These are phyloP conservation scores for Aspergillus leporis DNA, from an alignment of 495 filamentous ascomycete genomes.

Conservation along the genomic window DNA sequence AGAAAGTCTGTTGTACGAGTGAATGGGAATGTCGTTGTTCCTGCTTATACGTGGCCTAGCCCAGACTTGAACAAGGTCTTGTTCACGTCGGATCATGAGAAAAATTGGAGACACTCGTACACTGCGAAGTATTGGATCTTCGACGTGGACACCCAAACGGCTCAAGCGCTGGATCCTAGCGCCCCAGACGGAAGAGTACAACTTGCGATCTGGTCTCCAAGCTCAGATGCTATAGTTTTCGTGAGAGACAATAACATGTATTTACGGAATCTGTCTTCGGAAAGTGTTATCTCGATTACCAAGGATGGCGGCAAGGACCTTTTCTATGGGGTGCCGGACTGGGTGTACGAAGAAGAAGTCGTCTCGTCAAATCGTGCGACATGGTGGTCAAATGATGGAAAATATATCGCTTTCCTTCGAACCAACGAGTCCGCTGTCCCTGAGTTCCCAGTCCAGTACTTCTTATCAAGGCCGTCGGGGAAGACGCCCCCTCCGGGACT, in stretches of 20 bases:
- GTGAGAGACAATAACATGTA: conserved; percentile 88
- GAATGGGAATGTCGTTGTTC: conserved; percentile 48
- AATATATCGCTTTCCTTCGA: conserved; percentile 83
- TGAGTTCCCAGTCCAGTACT: conserved; percentile 93
- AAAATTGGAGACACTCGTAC: conserved; percentile 89
- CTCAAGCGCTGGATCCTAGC: conserved; percentile 72
- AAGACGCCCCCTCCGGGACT: conserved; percentile 67
- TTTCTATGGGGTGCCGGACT: conserved; percentile 97
- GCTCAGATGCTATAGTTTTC: conserved; percentile 80
- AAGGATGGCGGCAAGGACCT: conserved; percentile 80
- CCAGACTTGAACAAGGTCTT: conserved; percentile 82
- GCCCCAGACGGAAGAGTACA: conserved; percentile 70
- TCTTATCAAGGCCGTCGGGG: conserved; percentile 83
- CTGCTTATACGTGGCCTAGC: conserved; percentile 70
- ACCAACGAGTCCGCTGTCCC: conserved; percentile 92
- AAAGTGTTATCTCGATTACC: conserved; percentile 71
- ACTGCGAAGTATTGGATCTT: conserved; percentile 90
- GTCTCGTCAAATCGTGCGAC: conserved; percentile 77
- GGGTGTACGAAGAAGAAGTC: conserved; percentile 99
- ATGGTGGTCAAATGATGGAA: conserved; percentile 91
- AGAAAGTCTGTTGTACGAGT: conserved; percentile 62
- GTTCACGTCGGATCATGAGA: conserved; percentile 63
- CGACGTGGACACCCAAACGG: conserved; percentile 80
- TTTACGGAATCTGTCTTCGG: conserved; percentile 65
- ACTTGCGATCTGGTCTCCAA: conserved; percentile 87